phyloP scores from a whole-genome alignment of 345 rosid species.

The Moringa oleifera region DNA sequence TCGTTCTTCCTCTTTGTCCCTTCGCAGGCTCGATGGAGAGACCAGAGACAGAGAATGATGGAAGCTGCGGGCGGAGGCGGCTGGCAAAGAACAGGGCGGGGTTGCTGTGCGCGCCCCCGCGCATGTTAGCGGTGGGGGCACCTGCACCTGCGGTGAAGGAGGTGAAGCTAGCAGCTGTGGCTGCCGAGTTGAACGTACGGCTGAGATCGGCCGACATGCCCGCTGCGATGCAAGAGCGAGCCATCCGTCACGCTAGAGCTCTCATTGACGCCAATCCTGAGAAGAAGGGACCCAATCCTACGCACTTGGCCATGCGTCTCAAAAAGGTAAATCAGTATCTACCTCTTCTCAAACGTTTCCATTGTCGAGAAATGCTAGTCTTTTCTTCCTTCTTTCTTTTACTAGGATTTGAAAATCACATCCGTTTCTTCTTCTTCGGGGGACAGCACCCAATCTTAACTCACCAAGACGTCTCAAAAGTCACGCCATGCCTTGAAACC shows the following conservation, averaged over 20 bases:
- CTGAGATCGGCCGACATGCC: constrained; percentile 54
- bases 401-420: too few species aligned
- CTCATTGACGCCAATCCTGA: constrained; percentile 25
- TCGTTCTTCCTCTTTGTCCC: not conserved
- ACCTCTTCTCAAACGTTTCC: not conserved
- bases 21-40: constrained; percentile 16
- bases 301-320: constrained; percentile 39
- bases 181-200: constrained; percentile 39
- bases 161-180: constrained; percentile 37
- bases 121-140: constrained; percentile 13
- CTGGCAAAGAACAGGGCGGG: constrained; percentile 10
- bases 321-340: constrained; percentile 36
- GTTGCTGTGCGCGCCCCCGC: constrained; percentile 16
- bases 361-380: too few species aligned
- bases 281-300: constrained; percentile 20
- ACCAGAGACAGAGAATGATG: constrained; percentile 17
- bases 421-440: too few species aligned
- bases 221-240: constrained; percentile 40
- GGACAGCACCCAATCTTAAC: too few species aligned
- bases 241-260: constrained; percentile 30
- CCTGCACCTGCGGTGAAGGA: constrained; percentile 9
- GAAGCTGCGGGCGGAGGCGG: constrained; percentile 1
- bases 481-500: too few species aligned
- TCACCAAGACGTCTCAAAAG: too few species aligned
- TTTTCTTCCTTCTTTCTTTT: too few species aligned